These are phyloP conservation scores for Pyrenopolyporus hunteri DNA, from an alignment of 495 filamentous ascomycete genomes.

Conservation along the genomic window DNA sequence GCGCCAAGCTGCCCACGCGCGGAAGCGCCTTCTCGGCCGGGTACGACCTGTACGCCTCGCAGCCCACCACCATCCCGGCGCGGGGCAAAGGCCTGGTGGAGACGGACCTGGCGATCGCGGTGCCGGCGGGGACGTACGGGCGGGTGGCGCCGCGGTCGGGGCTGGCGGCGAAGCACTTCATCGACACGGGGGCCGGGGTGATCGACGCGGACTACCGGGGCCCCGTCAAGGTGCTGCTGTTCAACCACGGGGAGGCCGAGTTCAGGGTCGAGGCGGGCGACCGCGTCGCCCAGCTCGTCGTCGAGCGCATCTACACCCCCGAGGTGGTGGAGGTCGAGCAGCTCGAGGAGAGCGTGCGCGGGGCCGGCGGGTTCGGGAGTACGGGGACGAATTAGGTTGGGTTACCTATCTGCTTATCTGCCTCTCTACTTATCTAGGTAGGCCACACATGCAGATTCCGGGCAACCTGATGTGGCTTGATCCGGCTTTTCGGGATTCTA, in stretches of 20 bases:
- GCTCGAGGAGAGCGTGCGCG: constrained; percentile 87
- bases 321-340: constrained; percentile 86
- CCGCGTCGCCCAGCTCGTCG: constrained; percentile 87
- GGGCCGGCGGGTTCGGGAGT: constrained; percentile 92
- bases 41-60: constrained; percentile 84
- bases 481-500: no score
- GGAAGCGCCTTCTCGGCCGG: constrained; percentile 90
- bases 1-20: constrained; percentile 78
- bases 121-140: constrained; percentile 88
- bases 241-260: constrained; percentile 86
- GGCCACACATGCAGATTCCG: no score
- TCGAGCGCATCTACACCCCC: constrained; percentile 93
- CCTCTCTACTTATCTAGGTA: no score
- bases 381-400: constrained; percentile 65
- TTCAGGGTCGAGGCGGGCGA: constrained; percentile 86
- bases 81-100: constrained; percentile 86
- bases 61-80: constrained; percentile 74
- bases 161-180: constrained; percentile 90
- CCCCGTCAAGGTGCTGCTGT: constrained; percentile 89
- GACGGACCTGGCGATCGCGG: constrained; percentile 86
- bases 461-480: no score
- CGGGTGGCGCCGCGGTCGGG: constrained; percentile 91
- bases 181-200: constrained; percentile 92
- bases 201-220: constrained; percentile 98
- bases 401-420: no score